A percentile compares a stretch with the other conserved stretches of the same genome.
These are phyloP conservation scores for Colletotrichum tropicale DNA, from an alignment of 2,329 filamentous ascomycete genomes.

Conservation along the genomic window DNA sequence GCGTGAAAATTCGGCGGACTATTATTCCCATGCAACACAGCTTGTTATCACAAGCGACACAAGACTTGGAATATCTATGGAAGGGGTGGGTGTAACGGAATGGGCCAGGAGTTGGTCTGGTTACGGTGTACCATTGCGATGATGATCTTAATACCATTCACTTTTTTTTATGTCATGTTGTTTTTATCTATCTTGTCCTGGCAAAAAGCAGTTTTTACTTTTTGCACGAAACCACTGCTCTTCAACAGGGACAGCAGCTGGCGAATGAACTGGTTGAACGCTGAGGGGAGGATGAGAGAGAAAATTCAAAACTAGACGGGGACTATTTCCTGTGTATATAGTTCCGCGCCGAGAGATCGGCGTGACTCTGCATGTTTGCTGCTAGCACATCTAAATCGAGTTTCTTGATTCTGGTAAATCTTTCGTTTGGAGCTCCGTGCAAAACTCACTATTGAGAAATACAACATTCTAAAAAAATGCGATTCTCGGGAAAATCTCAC, in stretches of 20 bases:
- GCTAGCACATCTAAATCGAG: constrained; percentile 10
- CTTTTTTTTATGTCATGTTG: not conserved
- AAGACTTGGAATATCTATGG: not conserved
- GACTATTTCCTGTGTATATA: not conserved
- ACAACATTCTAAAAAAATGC: no score
- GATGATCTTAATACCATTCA: constrained; percentile 21
- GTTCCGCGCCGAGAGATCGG: not conserved
- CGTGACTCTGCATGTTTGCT: not conserved
- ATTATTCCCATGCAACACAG: not conserved
- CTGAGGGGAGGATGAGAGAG: not conserved
- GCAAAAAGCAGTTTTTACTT: not conserved
- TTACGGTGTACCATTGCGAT: constrained; percentile 9
- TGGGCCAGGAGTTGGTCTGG: constrained; percentile 1
- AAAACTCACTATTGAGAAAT: no score
- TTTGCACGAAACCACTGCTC: not conserved
- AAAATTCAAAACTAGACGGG: not conserved
- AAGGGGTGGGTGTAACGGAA: not conserved
- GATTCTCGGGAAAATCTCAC: no score
- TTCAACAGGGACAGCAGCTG: not conserved
- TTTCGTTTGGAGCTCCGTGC: not conserved
- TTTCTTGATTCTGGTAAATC: not conserved
- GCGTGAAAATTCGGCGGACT: not conserved
- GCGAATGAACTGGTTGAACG: not conserved
- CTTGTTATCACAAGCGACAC: not conserved
- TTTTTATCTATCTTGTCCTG: not conserved